Conservation (phyloP, 1,284 basidiomycete genomes). For the Taiwanofungus camphoratus region DNA sequence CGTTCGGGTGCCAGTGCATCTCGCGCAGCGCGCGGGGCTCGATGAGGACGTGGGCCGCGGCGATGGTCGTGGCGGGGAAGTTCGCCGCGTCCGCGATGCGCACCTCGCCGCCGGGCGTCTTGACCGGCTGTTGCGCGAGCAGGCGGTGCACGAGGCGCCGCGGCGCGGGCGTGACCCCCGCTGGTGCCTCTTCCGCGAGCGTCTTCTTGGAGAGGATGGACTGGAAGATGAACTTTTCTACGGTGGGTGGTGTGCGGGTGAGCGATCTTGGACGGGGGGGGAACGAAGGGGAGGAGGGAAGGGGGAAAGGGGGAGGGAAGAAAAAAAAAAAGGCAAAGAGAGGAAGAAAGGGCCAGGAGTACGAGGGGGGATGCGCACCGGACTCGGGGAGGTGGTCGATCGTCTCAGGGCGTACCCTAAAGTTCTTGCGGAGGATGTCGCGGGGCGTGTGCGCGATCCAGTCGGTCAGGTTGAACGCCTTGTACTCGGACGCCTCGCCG, state of each 20-base stretch:
- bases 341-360: too few relatives aligned
- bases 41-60: constrained; percentile 50
- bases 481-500: constrained; percentile 57
- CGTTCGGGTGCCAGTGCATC: constrained; percentile 42
- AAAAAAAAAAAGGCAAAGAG: too few relatives aligned
- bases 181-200: neutral
- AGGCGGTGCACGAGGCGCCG: constrained; percentile 8
- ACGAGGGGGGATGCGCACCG: neutral
- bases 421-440: constrained; percentile 63
- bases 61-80: constrained; percentile 50
- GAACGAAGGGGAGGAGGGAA: too few relatives aligned
- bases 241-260: neutral
- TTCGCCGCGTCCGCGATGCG: constrained; percentile 56
- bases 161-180: neutral
- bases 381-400: constrained; percentile 33
- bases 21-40: constrained; percentile 50
- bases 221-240: constrained; percentile 19
- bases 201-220: neutral
- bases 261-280: too few relatives aligned
- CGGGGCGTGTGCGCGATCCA: constrained; percentile 57
- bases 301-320: too few relatives aligned
- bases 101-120: constrained; percentile 41
- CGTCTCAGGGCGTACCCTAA: constrained; percentile 43
- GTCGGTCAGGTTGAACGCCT: constrained; percentile 59
- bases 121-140: constrained; percentile 9